Conservation (phyloP, 2,329 filamentous ascomycete genomes). For the Chalara sp. region DNA sequence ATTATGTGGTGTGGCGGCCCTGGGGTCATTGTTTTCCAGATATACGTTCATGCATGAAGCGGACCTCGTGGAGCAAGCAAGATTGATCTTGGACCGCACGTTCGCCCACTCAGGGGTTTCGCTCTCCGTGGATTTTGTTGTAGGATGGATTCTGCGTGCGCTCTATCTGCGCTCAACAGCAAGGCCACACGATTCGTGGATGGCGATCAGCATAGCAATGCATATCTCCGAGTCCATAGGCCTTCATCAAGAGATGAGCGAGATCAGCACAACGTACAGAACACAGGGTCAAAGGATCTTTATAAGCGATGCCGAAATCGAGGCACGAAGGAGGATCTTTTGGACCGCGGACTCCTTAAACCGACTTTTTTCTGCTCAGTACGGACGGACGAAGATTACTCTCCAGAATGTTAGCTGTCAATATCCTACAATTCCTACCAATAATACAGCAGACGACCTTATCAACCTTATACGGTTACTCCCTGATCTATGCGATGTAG, state of each 20-base stretch:
- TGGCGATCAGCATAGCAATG: slow-evolving; percentile 16
- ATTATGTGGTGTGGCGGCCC: slow-evolving; percentile 25
- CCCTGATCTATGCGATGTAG: neutral
- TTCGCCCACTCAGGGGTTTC: neutral
- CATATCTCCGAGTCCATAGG: slow-evolving; percentile 21
- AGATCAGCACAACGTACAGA: neutral
- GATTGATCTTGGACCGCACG: neutral
- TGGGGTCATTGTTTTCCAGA: slow-evolving; percentile 27
- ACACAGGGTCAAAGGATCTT: neutral
- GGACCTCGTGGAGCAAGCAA: slow-evolving; percentile 16
- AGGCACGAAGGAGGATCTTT: neutral
- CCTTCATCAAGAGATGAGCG: slow-evolving; percentile 17
- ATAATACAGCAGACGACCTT: neutral
- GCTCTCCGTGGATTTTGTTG: slow-evolving; percentile 16
- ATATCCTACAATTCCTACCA: neutral
- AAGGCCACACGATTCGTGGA: slow-evolving; percentile 19
- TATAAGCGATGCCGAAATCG: neutral
- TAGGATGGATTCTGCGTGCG: slow-evolving; percentile 14
- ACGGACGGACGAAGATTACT: neutral
- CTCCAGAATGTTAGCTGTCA: neutral
- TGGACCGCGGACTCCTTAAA: neutral
- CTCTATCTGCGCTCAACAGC: slow-evolving; percentile 18
- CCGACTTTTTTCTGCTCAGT: neutral
- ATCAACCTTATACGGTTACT: neutral
- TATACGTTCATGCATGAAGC: slow-evolving; percentile 19